Conservation (phyloP, 2,329 filamentous ascomycete species). For the Cercospora berteroae region DNA sequence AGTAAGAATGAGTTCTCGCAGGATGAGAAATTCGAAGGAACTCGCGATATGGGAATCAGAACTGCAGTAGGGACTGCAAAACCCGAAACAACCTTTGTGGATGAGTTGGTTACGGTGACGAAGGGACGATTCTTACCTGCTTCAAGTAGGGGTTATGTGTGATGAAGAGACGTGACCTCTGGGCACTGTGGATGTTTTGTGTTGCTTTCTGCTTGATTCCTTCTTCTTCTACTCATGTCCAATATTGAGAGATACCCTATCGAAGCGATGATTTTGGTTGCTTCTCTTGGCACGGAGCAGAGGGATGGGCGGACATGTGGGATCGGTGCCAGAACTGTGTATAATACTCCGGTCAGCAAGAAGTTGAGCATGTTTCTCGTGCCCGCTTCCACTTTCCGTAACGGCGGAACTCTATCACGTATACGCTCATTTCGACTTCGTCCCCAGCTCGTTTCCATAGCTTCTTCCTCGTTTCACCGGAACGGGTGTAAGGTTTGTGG, state of each 20-base stretch:
- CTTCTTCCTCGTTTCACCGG: not conserved
- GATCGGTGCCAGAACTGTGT: not conserved
- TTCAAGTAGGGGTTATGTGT: slow-evolving; percentile 7
- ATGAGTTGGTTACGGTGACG: slow-evolving; percentile 38
- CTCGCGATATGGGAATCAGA: slow-evolving; percentile 32
- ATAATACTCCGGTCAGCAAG: not conserved
- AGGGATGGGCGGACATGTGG: not conserved
- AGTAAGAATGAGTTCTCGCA: slow-evolving; percentile 29
- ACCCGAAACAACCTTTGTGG: slow-evolving; percentile 44
- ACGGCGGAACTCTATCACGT: not conserved
- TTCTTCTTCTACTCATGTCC: not conserved
- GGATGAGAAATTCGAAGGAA: slow-evolving; percentile 25
- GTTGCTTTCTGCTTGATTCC: not conserved
- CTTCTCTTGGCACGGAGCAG: not conserved
- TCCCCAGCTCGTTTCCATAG: not conserved
- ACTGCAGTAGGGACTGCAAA: slow-evolving; percentile 35
- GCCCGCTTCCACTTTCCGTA: not conserved
- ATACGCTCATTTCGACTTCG: not conserved
- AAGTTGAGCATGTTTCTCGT: not conserved
- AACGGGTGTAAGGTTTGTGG: not conserved
- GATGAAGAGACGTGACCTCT: not conserved
- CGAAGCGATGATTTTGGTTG: not conserved
- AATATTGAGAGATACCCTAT: slow-evolving; percentile 1
- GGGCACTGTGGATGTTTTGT: not conserved
- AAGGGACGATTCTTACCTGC: slow-evolving; percentile 31